Percentiles rank a stretch among this genome's conserved stretches.
Evolutionary conservation across 2,329 filamentous ascomycete genomes (phyloP).

Genomic region (Boeremia lycopersici): DNA sequence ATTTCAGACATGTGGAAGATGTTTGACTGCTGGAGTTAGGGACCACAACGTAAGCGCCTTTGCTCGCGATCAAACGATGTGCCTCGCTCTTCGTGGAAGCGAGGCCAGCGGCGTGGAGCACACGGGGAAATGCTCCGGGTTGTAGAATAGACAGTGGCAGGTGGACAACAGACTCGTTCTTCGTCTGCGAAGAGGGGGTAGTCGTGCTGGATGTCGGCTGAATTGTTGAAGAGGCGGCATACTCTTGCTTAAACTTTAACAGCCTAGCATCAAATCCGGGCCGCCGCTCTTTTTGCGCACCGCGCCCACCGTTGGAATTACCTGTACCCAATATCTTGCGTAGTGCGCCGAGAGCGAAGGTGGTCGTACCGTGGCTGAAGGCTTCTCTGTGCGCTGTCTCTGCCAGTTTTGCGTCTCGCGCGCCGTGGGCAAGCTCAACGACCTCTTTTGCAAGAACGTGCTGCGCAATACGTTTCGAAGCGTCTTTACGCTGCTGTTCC

Average conservation of each 20-base stretch:
- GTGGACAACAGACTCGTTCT: constrained; percentile 62
- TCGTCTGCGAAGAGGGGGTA: constrained; percentile 14
- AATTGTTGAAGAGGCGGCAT: constrained; percentile 24
- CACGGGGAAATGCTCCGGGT: constrained; percentile 61
- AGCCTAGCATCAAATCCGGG: constrained; percentile 23
- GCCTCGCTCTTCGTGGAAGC: constrained; percentile 63
- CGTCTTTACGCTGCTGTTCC: constrained; percentile 68
- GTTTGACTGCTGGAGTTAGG: constrained; percentile 53
- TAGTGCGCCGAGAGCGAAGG: constrained; percentile 35
- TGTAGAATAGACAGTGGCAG: constrained; percentile 64
- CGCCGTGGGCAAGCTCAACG: constrained; percentile 77
- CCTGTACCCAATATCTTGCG: constrained; percentile 23
- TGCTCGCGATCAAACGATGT: constrained; percentile 60
- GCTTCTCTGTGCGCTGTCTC: constrained; percentile 61
- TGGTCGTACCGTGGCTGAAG: constrained; percentile 42
- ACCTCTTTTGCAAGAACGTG: constrained; percentile 84
- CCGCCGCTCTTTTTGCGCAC: constrained; percentile 7
- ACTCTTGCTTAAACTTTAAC: constrained; percentile 35
- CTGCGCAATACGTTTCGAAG: constrained; percentile 77
- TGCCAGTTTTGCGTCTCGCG: constrained; percentile 66
- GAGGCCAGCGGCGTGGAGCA: constrained; percentile 67
- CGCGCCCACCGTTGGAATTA: constrained; percentile 4
- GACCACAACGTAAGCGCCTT: constrained; percentile 63
- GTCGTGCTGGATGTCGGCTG: constrained; percentile 12
- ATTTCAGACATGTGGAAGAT: constrained; percentile 58